These are phyloP conservation scores for Alternaria sp. DNA, from an alignment of 2,329 filamentous ascomycete species.

Conservation along the genomic window DNA sequence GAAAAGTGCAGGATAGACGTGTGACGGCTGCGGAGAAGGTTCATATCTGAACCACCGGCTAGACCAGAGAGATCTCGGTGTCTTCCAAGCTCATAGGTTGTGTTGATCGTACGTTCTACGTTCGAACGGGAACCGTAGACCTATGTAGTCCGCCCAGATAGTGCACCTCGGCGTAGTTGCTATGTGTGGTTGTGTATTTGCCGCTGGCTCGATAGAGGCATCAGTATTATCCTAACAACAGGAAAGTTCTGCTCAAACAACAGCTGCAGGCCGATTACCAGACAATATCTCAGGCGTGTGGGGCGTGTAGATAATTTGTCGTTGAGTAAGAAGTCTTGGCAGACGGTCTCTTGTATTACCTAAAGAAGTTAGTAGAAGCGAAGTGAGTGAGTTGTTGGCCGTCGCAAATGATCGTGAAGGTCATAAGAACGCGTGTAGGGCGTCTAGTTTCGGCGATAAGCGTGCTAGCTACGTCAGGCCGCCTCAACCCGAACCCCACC, in stretches of 20 bases:
- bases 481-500: background rate
- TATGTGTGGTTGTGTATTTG: background rate
- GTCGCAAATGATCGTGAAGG: constrained; percentile 1
- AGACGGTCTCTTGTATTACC: background rate
- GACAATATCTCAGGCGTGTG: background rate
- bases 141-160: background rate
- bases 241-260: background rate
- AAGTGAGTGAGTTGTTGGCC: background rate
- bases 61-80: background rate
- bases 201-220: background rate
- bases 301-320: background rate
- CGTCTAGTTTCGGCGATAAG: constrained; percentile 14
- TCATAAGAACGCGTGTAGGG: constrained; percentile 19
- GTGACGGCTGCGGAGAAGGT: background rate
- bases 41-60: background rate
- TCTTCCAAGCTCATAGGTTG: background rate
- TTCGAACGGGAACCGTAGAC: background rate
- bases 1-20: background rate
- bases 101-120: background rate
- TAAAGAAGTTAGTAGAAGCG: background rate
- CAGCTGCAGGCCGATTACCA: background rate
- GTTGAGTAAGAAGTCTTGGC: background rate
- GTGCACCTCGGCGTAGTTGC: background rate
- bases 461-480: constrained; percentile 13
- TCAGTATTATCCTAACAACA: background rate